Percentiles rank a stretch among this genome's conserved stretches.
Conservation (phyloP, 768 basidiomycete genomes). For the Trametes gibbosa region DNA sequence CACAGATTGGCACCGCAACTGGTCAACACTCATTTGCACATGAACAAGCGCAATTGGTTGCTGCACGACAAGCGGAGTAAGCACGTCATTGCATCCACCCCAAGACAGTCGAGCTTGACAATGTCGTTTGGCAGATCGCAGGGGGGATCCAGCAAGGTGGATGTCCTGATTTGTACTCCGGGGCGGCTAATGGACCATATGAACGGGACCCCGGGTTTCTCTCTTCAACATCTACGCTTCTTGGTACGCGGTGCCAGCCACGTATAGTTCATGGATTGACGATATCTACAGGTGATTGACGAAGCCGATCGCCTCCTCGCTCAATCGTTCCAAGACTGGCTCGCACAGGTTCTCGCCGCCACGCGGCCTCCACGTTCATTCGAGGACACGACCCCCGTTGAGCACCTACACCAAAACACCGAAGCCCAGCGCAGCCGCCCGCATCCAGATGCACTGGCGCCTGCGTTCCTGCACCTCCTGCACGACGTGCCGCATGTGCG, state of each 20-base stretch:
- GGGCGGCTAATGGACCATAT: conserved; percentile 95
- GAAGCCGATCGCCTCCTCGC: conserved; percentile 96
- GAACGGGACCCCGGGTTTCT: conserved; percentile 83
- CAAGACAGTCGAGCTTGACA: background rate
- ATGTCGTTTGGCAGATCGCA: conserved; percentile 46
- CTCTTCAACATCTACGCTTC: conserved; percentile 93
- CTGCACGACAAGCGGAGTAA: conserved; percentile 53
- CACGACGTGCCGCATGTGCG: conserved; percentile 39
- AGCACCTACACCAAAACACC: background rate
- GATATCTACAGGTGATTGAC: conserved; percentile 76
- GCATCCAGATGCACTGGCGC: conserved; percentile 58
- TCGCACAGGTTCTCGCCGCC: conserved; percentile 78
- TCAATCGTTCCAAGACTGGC: conserved; percentile 96
- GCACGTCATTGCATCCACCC: conserved; percentile 17
- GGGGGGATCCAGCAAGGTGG: conserved; percentile 89
- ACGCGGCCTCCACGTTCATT: conserved; percentile 43
- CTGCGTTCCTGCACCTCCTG: conserved; percentile 48
- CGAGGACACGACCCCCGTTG: background rate
- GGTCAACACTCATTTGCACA: conserved; percentile 94
- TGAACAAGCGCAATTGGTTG: conserved; percentile 81
- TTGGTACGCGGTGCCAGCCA: conserved; percentile 50
- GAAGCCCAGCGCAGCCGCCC: conserved; percentile 7
- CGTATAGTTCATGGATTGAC: background rate
- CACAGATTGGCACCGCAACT: conserved; percentile 72
- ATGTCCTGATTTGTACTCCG: conserved; percentile 94